phyloP scores from a whole-genome alignment of 352 stramenopile species.

The Globisporangium uncinulatum region DNA sequence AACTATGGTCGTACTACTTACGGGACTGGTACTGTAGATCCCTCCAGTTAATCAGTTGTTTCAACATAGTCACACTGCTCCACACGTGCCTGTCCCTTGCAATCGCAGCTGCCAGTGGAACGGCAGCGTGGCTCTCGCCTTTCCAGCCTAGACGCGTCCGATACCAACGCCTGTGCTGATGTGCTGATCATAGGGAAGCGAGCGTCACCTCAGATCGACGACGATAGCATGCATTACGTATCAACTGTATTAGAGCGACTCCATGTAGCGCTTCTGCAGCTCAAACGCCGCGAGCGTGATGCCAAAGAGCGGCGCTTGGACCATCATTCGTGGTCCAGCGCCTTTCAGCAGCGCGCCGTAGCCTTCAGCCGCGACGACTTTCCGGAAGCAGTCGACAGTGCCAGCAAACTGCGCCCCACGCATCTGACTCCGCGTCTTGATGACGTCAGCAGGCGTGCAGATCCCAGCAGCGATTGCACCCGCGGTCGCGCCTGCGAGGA shows the following conservation, averaged over 20 bases:
- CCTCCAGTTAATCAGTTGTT: no score
- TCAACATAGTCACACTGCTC: no score
- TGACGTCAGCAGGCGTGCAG: slow-evolving; percentile 73
- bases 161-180: no score
- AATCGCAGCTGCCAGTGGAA: no score
- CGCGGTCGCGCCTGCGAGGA: slow-evolving; percentile 55
- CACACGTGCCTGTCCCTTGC: no score
- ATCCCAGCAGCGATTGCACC: slow-evolving; percentile 58
- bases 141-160: no score
- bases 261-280: slow-evolving; percentile 87
- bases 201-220: no score
- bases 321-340: slow-evolving; percentile 78
- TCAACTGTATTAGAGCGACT: slow-evolving; percentile 25
- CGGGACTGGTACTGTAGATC: no score
- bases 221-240: no score
- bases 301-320: slow-evolving; percentile 80
- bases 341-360: slow-evolving; percentile 85
- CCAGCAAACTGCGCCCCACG: slow-evolving; percentile 73
- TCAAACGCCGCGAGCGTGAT: slow-evolving; percentile 86
- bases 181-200: no score
- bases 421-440: slow-evolving; percentile 88
- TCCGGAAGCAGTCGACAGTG: slow-evolving; percentile 78
- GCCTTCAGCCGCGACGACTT: slow-evolving; percentile 74
- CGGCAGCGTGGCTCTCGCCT: no score
- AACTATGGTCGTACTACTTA: no score